Conservation (phyloP, 139 green algal genomes). For the Closterium sp. region DNA sequence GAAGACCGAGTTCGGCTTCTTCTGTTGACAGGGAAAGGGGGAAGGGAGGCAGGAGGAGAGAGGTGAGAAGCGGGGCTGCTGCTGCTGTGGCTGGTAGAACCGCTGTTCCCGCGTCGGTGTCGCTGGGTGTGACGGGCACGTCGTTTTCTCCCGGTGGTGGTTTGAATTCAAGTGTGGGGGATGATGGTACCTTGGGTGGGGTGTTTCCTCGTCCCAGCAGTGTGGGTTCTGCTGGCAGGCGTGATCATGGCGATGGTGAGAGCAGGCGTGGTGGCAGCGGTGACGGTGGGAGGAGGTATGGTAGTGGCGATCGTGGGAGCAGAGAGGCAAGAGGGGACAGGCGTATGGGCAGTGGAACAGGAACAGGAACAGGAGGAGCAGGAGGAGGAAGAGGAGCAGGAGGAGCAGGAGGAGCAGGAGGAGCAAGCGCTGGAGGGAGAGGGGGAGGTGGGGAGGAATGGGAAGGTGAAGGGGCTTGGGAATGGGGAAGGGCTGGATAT, state of each 20-base stretch:
- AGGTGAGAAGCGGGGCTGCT: neutral
- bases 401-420: no score
- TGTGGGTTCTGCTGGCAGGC: neutral
- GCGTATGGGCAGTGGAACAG: neutral
- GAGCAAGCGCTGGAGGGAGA: no score
- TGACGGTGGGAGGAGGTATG: neutral
- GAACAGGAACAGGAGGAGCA: neutral
- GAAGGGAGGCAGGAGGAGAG: neutral
- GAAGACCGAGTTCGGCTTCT: neutral
- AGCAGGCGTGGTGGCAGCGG: neutral
- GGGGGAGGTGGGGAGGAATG: neutral
- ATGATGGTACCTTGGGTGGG: neutral
- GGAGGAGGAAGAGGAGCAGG: no score
- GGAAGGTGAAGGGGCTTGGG: neutral
- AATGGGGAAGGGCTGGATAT: neutral
- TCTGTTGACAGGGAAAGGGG: neutral
- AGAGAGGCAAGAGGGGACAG: neutral
- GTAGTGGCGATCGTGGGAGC: neutral
- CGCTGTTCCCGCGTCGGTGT: neutral
- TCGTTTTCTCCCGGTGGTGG: no score
- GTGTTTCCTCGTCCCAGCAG: neutral
- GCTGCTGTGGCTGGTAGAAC: neutral
- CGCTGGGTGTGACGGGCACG: neutral
- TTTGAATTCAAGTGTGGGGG: no score
- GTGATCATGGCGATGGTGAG: neutral